A percentile compares a stretch with the other conserved stretches of the same genome.
These are phyloP conservation scores for Chrysanthemum lavandulifolium DNA, from an alignment of 129 eudicot species.

Conservation along the genomic window DNA sequence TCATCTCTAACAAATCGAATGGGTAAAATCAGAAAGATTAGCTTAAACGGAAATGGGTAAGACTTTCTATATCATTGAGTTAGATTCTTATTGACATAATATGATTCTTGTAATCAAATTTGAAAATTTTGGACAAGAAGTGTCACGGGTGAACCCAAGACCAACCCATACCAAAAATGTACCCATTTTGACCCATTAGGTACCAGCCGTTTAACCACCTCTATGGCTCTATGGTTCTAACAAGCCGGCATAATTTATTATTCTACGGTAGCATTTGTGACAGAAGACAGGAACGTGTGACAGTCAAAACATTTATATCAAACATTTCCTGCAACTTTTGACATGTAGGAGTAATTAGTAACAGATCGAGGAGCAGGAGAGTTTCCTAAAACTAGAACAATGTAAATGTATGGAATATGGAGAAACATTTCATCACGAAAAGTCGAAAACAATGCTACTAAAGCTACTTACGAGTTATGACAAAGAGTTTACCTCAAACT, in stretches of 20 bases:
- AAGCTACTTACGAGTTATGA: not conserved
- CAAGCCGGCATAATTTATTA: too few species aligned
- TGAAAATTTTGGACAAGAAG: not conserved
- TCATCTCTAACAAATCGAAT: too few species aligned
- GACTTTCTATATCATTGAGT: too few species aligned
- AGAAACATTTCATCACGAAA: not conserved
- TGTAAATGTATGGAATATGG: not conserved
- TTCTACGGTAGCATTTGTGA: too few species aligned
- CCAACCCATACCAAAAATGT: too few species aligned
- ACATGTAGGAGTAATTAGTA: not conserved
- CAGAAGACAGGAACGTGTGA: too few species aligned
- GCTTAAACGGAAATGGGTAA: too few species aligned
- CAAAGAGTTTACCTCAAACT: constrained; percentile 24
- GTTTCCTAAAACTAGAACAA: not conserved
- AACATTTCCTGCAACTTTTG: too few species aligned
- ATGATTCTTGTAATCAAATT: not conserved
- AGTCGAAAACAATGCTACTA: not conserved
- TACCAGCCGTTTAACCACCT: too few species aligned
- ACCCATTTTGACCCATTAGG: not conserved
- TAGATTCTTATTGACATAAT: not conserved
- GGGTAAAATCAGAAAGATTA: too few species aligned
- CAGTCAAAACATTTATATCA: too few species aligned
- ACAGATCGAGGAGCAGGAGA: not conserved
- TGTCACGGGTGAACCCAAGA: not conserved
- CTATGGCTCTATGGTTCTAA: too few species aligned